Percentiles rank a stretch among this genome's conserved stretches.
Evolutionary conservation across 2,329 filamentous ascomycete species (phyloP).

Genomic region (Pyricularia pennisetigena): DNA sequence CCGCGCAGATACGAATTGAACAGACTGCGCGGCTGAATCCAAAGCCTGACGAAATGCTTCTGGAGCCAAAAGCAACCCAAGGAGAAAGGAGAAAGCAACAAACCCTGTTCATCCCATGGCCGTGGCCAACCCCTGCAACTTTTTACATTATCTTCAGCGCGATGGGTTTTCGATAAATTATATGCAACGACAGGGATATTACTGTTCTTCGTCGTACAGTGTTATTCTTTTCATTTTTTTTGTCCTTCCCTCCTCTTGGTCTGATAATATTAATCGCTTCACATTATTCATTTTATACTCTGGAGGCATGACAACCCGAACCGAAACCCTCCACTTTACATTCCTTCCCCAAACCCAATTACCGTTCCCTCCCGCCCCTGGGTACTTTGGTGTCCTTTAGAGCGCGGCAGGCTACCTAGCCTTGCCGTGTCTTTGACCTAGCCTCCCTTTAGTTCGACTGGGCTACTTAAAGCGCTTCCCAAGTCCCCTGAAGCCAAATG

Average conservation of each 20-base stretch:
- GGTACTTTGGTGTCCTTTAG: background rate
- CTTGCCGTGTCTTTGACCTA: background rate
- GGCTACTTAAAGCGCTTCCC: background rate
- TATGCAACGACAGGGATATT: background rate
- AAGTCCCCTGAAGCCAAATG: background rate
- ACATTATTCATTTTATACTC: background rate
- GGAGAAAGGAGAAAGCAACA: background rate
- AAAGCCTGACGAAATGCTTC: background rate
- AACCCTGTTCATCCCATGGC: background rate
- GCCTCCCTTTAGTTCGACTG: background rate
- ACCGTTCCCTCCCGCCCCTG: background rate
- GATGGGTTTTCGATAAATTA: background rate
- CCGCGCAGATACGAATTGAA: background rate
- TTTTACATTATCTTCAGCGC: background rate
- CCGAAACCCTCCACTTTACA: background rate
- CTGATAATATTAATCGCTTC: background rate
- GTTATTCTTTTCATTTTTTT: background rate
- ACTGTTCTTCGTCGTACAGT: background rate
- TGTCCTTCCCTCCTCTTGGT: background rate
- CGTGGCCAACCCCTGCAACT: background rate
- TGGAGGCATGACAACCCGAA: background rate
- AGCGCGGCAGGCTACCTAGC: background rate
- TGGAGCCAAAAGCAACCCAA: background rate
- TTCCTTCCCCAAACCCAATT: background rate
- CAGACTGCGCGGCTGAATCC: too few relatives aligned